Base-by-base conservation (phyloP, 2,329 filamentous ascomycete genomes). In the Nannizziopsis barbatae region DNA sequence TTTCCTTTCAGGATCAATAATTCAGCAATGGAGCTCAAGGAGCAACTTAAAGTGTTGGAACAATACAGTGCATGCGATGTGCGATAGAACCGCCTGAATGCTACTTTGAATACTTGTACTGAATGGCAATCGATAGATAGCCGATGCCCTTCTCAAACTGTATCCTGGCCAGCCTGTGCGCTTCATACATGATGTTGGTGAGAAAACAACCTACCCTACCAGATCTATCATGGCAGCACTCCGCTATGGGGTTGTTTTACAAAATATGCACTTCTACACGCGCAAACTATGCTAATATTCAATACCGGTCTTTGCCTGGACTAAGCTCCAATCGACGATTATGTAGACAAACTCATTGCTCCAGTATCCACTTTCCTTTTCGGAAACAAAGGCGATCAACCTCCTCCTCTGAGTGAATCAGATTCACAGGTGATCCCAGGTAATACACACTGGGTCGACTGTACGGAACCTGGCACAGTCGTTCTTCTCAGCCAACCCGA, bases 71-170 rank as follows among this genome's bases (percentile, higher is more conserved):
- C 39, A 27, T 6, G 68, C 50, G 68, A 71, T 65, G 68, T 71
- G 60, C 43, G 55, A 12, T 15, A 47, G 20, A 22, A 8, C 15
- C 35, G 31, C 42, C 20, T 35, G 18, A 43, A 36, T n/a, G n/a
- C 27, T 35, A 31, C 18, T 14, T 20, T 18, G 17, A 18, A 20
- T 30, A 11, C n/a, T 10, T 36, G 32, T 12, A 42, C 38, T 39
- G 15, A 31, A 39, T 4, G 18, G 8, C 22, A 37, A 27, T 32
- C 9, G 15, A 14, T 45, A 85, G 72, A 70, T 86, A 52, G 84
- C 83, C 9, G 84, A 88, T 62, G 83, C 82, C 5, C 73, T 88
- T 1, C 72, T 86, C 48, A 84, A 82, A 58, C 72, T 88, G 42
- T 75, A 81, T 5, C 47, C 58, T 20, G 66, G 65, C 9, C 52